phyloP scores from a whole-genome alignment of 495 filamentous ascomycete species.

The Penicillium silybi region DNA sequence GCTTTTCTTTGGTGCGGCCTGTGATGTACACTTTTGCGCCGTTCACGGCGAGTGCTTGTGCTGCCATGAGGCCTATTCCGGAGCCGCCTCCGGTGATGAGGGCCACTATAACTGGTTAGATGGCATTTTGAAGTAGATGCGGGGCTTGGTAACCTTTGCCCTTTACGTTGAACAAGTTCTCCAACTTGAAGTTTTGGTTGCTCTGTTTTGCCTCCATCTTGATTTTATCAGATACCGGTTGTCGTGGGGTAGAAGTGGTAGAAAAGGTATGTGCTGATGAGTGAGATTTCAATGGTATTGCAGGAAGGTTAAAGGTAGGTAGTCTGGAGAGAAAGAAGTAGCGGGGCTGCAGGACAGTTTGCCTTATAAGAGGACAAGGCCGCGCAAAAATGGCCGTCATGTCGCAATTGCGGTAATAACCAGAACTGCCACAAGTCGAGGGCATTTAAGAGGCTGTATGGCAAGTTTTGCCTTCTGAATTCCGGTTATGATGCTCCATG shows the following conservation, averaged over 20 bases:
- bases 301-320: neutral
- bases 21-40: constrained; percentile 59
- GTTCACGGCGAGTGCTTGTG: constrained; percentile 58
- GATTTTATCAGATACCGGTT: neutral
- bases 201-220: constrained; percentile 28
- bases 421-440: no score
- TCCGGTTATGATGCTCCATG: neutral
- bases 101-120: constrained; percentile 35
- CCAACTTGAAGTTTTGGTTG: constrained; percentile 48
- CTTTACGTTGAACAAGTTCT: constrained; percentile 54
- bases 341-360: neutral
- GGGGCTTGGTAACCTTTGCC: constrained; percentile 31
- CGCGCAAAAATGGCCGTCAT: neutral
- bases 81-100: constrained; percentile 54
- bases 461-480: neutral
- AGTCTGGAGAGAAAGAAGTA: neutral
- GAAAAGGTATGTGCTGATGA: neutral
- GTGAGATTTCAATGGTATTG: neutral
- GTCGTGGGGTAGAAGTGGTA: neutral
- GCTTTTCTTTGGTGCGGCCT: constrained; percentile 53
- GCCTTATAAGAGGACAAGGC: neutral
- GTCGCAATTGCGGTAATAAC: neutral
- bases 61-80: constrained; percentile 50
- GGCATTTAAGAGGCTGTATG: neutral
- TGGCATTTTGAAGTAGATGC: neutral